phyloP scores from a whole-genome alignment of 208 protist species.

The Naegleria gruberi region DNA sequence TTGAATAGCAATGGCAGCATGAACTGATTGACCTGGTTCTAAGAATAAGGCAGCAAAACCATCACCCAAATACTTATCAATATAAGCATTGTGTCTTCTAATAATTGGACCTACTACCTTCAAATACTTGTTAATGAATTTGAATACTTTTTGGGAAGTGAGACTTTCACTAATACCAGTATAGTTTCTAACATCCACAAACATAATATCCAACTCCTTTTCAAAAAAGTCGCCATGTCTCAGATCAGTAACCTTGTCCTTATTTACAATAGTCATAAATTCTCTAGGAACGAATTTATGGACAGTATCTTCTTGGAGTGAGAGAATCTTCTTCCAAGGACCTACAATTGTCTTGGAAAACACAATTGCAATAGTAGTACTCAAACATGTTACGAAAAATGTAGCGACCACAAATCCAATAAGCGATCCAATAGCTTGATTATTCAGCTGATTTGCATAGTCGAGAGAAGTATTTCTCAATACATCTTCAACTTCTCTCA shows the following conservation, averaged over 20 bases:
- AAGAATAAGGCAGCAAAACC: neutral
- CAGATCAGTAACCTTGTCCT: neutral
- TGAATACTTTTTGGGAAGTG: slow-evolving; percentile 27
- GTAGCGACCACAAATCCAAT: neutral
- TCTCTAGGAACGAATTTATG: neutral
- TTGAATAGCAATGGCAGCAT: neutral
- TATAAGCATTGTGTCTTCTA: slow-evolving; percentile 33
- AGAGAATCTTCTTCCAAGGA: neutral
- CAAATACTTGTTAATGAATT: slow-evolving; percentile 45
- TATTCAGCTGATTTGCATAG: neutral
- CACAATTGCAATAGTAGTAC: neutral
- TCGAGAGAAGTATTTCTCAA: neutral
- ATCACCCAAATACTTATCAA: slow-evolving; percentile 50
- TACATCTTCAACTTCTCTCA: neutral
- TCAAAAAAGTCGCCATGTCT: neutral
- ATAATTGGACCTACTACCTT: slow-evolving; percentile 23
- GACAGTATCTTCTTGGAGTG: slow-evolving; percentile 4
- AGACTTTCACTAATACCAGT: slow-evolving; percentile 39
- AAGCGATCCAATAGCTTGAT: neutral
- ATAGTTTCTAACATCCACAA: slow-evolving; percentile 42
- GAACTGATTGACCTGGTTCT: neutral
- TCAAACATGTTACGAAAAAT: neutral
- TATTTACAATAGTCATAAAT: neutral
- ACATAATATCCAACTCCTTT: slow-evolving; percentile 35
- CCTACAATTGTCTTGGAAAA: neutral